phyloP scores from a whole-genome alignment of 176 grass and related monocot genomes.

The Bonia amplexicaulis region DNA sequence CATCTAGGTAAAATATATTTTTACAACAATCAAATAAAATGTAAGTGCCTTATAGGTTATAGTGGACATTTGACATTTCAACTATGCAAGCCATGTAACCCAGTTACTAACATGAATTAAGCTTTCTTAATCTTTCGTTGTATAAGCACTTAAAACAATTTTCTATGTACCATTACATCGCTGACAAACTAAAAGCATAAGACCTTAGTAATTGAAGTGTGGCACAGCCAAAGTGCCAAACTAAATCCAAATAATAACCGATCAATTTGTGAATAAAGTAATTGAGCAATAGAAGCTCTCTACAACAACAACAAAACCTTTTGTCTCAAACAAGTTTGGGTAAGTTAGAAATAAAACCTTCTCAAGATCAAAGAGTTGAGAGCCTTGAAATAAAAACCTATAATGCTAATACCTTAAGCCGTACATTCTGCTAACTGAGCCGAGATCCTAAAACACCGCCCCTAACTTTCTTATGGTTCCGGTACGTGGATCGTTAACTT shows the following conservation, averaged over 20 bases:
- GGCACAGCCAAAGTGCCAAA: slow-evolving; percentile 8
- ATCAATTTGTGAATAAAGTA: slow-evolving; percentile 16
- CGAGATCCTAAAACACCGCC: no score
- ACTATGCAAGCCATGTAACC: neutral
- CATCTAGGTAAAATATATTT: neutral
- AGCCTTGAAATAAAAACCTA: no score
- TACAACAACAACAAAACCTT: neutral
- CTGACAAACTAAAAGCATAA: neutral
- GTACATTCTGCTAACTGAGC: no score
- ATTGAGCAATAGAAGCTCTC: neutral
- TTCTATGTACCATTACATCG: neutral
- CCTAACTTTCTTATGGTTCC: no score
- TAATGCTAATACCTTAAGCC: no score
- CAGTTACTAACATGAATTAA: neutral
- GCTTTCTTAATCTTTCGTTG: neutral
- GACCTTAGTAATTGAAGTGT: neutral
- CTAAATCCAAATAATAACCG: neutral
- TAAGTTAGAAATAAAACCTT: no score
- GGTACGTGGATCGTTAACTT: no score
- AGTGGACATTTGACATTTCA: neutral
- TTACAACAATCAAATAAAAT: neutral
- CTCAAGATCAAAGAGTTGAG: no score
- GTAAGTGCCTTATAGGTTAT: neutral
- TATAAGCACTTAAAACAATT: neutral
- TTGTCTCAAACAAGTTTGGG: no score